Percentiles rank a stretch among this genome's conserved stretches.
Evolutionary conservation across 2,329 filamentous ascomycete species (phyloP).

Genomic region (Arthroderma sp.): DNA sequence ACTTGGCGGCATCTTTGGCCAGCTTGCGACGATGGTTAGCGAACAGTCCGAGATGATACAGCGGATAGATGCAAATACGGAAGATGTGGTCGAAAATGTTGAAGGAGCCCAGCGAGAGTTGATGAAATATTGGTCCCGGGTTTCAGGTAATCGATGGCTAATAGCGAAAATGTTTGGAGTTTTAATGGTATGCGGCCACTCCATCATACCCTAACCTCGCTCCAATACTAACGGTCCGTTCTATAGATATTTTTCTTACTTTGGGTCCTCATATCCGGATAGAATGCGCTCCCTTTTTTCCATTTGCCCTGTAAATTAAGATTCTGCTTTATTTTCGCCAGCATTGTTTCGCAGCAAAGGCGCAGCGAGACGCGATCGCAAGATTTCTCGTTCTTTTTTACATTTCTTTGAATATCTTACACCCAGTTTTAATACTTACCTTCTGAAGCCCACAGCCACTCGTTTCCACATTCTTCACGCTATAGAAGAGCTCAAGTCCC

Average conservation of each 20-base stretch:
- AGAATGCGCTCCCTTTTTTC: not conserved
- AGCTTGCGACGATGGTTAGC: conserved; percentile 90
- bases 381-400: too few relatives aligned
- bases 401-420: too few relatives aligned
- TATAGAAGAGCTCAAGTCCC: too few relatives aligned
- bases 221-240: not conserved
- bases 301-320: too few relatives aligned
- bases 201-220: not conserved
- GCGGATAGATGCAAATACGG: conserved; percentile 90
- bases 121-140: conserved; percentile 91
- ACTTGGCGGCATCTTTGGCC: conserved; percentile 81
- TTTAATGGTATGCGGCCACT: conserved; percentile 49
- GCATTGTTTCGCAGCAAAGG: too few relatives aligned
- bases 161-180: conserved; percentile 73
- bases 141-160: conserved; percentile 90
- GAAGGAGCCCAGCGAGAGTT: conserved; percentile 87
- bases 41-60: conserved; percentile 98
- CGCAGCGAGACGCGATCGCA: too few relatives aligned
- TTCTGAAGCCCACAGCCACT: too few relatives aligned
- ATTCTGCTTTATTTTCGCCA: too few relatives aligned
- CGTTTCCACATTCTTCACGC: too few relatives aligned
- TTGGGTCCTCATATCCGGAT: conserved; percentile 11
- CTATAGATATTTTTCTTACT: conserved; percentile 11
- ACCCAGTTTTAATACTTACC: too few relatives aligned
- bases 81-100: conserved; percentile 97